Evolutionary conservation across 192 early-diverging fungal genomes (phyloP), one percentile per base, ranked within the genome.

Genomic region (Entomortierella chlamydospora): DNA sequence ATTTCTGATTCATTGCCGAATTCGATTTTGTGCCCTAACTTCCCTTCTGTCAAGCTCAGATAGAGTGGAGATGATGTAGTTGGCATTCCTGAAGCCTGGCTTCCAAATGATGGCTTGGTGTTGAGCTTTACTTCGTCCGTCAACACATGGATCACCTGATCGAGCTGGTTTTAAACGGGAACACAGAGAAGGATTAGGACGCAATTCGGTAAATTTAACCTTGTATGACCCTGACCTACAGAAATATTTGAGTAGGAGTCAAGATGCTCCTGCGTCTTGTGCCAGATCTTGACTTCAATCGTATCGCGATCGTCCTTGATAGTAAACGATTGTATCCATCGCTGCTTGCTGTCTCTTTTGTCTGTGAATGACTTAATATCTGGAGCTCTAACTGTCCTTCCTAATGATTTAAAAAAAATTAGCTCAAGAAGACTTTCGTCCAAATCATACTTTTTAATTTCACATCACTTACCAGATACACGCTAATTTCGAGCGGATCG

Each of bases 61-160:
- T 17, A 26, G 39, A 79, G 28, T 0, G 68, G 57, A 13, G 76
- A 79, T 0, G 76, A 61, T 7, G 76, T 64, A 4, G 55, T 11
- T 22, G 62, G 50, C 1, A 31, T 11, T 9, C 57, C 30, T 3
- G 43, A 10, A 1, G 60, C 15, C 8, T 54, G 56, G 13, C 17
- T 26, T 0, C 51, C 30, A 1, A 26, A 33, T 4, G n/a, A 51
- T 7, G 57, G 28, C 15, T 56, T 70, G 13, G 28, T 55, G 30
- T 66, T 79, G 4, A 60, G 13, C 42, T 79, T 79, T 53, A 79
- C 76, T 15, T 70, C 68, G 25, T 79, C 76, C 9, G 76, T 79
- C 50, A 34, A 64, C 12, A 79, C 23, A 54, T 79, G 76, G 5
- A 79, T 63, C 12, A 79, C 76, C 26, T 79, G 76, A 31, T 79